A percentile compares a stretch with the other conserved stretches of the same genome.
Conservation (phyloP, 805 yeast species). For the Kazachstania martiniae region DNA sequence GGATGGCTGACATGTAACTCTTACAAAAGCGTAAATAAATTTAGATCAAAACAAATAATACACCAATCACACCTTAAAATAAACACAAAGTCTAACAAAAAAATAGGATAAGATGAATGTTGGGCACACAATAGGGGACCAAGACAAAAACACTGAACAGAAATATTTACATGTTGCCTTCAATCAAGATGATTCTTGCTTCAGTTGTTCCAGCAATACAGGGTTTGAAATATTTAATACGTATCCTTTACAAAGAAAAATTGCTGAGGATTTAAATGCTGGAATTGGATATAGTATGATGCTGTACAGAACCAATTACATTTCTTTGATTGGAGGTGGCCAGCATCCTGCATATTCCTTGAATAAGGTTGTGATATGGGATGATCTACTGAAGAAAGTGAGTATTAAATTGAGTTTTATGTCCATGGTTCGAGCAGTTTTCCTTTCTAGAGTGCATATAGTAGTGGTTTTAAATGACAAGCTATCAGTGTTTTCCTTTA, state of each 20-base stretch:
- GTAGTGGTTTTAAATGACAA: constrained; percentile 59
- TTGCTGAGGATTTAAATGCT: constrained; percentile 31
- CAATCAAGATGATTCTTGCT: constrained; percentile 87
- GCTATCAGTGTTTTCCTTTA: constrained; percentile 69
- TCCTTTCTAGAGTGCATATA: constrained; percentile 64
- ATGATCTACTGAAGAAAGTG: constrained; percentile 69
- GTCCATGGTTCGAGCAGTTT: constrained; percentile 63
- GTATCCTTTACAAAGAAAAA: constrained; percentile 51
- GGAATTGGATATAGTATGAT: constrained; percentile 73
- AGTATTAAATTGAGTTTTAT: constrained; percentile 66
- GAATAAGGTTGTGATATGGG: constrained; percentile 83
- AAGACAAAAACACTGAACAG: too few relatives aligned
- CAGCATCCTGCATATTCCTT: constrained; percentile 64
- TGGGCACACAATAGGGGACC: too few relatives aligned
- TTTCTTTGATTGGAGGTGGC: constrained; percentile 89
- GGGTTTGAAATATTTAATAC: constrained; percentile 83
- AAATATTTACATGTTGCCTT: constrained; percentile 61
- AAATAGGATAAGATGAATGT: too few relatives aligned
- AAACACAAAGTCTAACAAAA: too few relatives aligned
- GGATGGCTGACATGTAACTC: too few relatives aligned
- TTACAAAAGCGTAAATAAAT: too few relatives aligned
- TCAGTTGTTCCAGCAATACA: constrained; percentile 66
- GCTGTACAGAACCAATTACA: constrained; percentile 84
- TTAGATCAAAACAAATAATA: too few relatives aligned
- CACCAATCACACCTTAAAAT: too few relatives aligned